phyloP scores from a whole-genome alignment of 2,329 filamentous ascomycete genomes.

The Beauveria sp. region DNA sequence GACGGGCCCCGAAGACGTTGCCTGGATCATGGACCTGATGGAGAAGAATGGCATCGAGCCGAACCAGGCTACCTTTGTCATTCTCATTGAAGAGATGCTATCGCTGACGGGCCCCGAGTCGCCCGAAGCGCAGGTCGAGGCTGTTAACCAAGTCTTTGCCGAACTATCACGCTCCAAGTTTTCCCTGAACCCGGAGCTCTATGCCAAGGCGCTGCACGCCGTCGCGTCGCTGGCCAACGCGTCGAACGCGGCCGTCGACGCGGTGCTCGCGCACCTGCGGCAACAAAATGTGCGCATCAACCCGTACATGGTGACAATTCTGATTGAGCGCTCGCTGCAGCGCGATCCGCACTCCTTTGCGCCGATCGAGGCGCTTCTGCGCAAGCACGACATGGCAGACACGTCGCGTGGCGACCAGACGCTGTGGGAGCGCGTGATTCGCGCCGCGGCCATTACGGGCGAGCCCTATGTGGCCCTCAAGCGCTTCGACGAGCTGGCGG shows the following conservation, averaged over 20 bases:
- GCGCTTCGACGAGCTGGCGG: conserved; percentile 38
- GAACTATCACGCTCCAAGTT: conserved; percentile 52
- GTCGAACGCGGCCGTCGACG: conserved; percentile 44
- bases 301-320: conserved; percentile 65
- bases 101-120: conserved; percentile 30
- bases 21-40: conserved; percentile 53
- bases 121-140: conserved; percentile 41
- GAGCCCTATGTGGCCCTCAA: conserved; percentile 41
- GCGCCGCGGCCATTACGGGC: conserved; percentile 53
- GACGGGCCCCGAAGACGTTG: conserved; percentile 38
- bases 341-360: conserved; percentile 49
- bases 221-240: conserved; percentile 28
- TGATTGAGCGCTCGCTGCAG: conserved; percentile 60
- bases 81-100: conserved; percentile 57
- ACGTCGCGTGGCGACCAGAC: conserved; percentile 43
- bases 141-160: conserved; percentile 47
- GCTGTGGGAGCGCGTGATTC: conserved; percentile 64
- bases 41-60: conserved; percentile 43
- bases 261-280: conserved; percentile 57
- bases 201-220: conserved; percentile 60
- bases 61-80: conserved; percentile 64
- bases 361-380: conserved; percentile 53
- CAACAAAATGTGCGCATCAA: conserved; percentile 43
- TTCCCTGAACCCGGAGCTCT: conserved; percentile 53
- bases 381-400: conserved; percentile 40